phyloP scores from a whole-genome alignment of 495 filamentous ascomycete species.

The Hypoxylon lenormandii region DNA sequence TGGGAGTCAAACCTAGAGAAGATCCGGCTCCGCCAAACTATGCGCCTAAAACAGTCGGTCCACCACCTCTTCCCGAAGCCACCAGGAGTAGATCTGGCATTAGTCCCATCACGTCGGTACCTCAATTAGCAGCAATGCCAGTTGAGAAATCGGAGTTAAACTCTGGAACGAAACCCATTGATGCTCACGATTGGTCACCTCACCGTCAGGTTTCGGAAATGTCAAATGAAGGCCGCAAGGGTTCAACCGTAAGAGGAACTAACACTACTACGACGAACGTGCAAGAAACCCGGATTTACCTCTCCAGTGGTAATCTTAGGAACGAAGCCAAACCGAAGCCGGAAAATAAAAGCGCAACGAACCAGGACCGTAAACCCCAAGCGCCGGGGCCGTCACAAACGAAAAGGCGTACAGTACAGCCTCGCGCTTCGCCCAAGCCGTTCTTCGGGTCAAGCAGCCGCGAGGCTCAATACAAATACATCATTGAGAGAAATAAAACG shows the following conservation, averaged over 20 bases:
- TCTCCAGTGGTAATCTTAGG: background rate
- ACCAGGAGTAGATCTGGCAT: constrained; percentile 16
- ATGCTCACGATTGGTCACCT: background rate
- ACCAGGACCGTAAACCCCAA: constrained; percentile 1
- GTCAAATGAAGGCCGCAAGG: background rate
- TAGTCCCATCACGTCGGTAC: background rate
- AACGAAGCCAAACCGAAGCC: background rate
- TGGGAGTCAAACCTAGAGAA: constrained; percentile 18
- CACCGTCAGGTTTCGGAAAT: background rate
- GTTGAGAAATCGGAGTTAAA: background rate
- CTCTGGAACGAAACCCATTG: background rate
- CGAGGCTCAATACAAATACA: constrained; percentile 34
- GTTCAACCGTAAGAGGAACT: background rate
- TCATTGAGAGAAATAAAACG: constrained; percentile 36
- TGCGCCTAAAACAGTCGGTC: background rate
- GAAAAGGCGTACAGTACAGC: background rate
- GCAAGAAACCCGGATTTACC: background rate
- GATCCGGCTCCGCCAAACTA: background rate
- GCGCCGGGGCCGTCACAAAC: background rate
- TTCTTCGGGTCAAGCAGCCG: constrained; percentile 35
- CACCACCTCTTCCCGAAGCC: constrained; percentile 34
- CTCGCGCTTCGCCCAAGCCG: constrained; percentile 33
- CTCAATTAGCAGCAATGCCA: background rate
- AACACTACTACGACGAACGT: background rate
- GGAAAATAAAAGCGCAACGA: background rate